Evolutionary conservation across 306 rosid species (phyloP).

Genomic region (Glycine tomentella): DNA sequence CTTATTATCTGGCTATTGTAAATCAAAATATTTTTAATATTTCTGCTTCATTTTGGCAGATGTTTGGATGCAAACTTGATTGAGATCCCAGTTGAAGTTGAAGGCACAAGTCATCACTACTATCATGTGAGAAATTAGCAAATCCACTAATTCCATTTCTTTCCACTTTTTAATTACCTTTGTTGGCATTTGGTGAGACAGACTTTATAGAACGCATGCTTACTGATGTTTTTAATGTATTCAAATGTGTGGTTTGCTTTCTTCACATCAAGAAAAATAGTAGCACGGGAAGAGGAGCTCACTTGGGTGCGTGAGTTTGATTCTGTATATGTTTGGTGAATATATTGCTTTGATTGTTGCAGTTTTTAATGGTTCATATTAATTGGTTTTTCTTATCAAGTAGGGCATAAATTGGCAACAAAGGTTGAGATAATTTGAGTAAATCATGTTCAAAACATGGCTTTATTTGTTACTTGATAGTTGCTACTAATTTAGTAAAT

Average conservation of each 20-base stretch:
- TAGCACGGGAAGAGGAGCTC: constrained; percentile 80
- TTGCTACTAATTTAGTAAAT: constrained; percentile 23
- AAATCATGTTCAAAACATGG: constrained; percentile 22
- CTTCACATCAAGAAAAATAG: constrained; percentile 79
- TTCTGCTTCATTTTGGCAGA: constrained; percentile 55
- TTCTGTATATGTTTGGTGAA: constrained; percentile 42
- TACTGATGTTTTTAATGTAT: constrained; percentile 37
- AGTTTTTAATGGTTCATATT: constrained; percentile 25
- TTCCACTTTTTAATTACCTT: neutral
- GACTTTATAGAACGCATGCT: neutral
- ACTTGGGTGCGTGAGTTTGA: constrained; percentile 79
- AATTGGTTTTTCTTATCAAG: constrained; percentile 11
- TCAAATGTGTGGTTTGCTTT: constrained; percentile 78
- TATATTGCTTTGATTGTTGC: constrained; percentile 34
- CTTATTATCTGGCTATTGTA: constrained; percentile 25
- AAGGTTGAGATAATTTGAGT: constrained; percentile 36
- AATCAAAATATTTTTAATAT: constrained; percentile 22
- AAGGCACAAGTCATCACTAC: constrained; percentile 71
- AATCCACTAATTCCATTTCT: constrained; percentile 27
- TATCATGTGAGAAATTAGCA: constrained; percentile 74
- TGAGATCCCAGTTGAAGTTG: constrained; percentile 86
- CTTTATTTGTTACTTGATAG: constrained; percentile 4
- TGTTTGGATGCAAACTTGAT: constrained; percentile 93
- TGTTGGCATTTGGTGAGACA: too few species aligned
- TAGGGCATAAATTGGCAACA: constrained; percentile 4